Conservation (phyloP, 768 basidiomycete genomes). For the Phlegmacium glaucopus region DNA sequence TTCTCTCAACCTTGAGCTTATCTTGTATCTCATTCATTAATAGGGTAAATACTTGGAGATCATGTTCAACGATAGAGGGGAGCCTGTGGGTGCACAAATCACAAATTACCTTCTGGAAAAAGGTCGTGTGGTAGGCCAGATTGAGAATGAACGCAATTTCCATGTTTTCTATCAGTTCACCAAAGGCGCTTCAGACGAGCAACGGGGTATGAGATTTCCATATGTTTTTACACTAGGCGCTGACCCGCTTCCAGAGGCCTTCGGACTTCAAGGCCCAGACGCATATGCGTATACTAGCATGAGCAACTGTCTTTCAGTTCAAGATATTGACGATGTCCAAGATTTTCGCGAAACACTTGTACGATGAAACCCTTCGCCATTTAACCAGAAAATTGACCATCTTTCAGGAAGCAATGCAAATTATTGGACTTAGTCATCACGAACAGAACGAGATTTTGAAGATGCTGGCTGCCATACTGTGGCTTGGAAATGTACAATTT, state of each 20-base stretch:
- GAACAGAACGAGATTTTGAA: constrained; percentile 94
- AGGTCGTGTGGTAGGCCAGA: constrained; percentile 93
- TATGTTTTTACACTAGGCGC: constrained; percentile 7
- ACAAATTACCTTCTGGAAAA: constrained; percentile 99
- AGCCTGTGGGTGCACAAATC: constrained; percentile 96
- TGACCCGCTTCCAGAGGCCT: constrained; percentile 59
- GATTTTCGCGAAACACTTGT: constrained; percentile 91
- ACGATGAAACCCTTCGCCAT: constrained; percentile 23
- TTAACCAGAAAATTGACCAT: constrained; percentile 1
- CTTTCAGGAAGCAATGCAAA: constrained; percentile 83
- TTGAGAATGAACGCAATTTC: constrained; percentile 94
- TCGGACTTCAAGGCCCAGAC: constrained; percentile 94
- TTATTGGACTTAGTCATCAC: constrained; percentile 79
- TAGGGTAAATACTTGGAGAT: constrained; percentile 99
- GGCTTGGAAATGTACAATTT: constrained; percentile 97
- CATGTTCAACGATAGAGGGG: constrained; percentile 93
- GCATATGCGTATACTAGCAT: constrained; percentile 91
- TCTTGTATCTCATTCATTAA: constrained; percentile 17
- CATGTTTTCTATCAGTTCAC: constrained; percentile 99
- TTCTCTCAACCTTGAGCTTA: neutral
- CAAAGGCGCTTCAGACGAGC: constrained; percentile 85
- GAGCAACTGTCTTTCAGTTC: constrained; percentile 89
- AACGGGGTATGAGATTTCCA: constrained; percentile 60
- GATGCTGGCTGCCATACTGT: constrained; percentile 87
- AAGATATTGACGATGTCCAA: constrained; percentile 83